These are phyloP conservation scores for Erythrophleum ivorense DNA, from an alignment of 331 rosid species.

Conservation along the genomic window DNA sequence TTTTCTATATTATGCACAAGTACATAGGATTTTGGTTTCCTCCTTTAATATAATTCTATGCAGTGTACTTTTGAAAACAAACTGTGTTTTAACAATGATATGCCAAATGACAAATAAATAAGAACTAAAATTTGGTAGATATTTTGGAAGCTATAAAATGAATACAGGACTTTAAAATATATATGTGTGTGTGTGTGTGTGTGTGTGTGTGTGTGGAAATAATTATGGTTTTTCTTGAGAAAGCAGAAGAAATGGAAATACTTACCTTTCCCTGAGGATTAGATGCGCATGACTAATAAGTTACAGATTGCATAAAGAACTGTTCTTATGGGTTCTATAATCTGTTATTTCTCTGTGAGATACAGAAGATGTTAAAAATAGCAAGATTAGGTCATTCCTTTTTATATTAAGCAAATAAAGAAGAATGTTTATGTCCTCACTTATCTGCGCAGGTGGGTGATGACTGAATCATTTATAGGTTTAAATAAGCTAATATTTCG, in stretches of 20 bases:
- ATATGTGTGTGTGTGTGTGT: too few relatives aligned
- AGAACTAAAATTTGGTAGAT: constrained; percentile 15
- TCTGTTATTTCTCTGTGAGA: background rate
- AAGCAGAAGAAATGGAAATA: too few relatives aligned
- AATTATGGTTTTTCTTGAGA: too few relatives aligned
- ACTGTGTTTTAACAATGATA: constrained; percentile 23
- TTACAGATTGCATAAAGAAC: background rate
- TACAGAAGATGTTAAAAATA: background rate
- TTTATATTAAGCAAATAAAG: background rate
- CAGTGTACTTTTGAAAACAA: constrained; percentile 4
- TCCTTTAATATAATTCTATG: constrained; percentile 12
- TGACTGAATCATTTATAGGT: background rate
- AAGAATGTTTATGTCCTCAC: background rate
- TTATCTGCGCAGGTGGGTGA: background rate
- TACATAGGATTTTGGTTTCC: constrained; percentile 33
- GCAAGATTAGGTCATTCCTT: constrained; percentile 12
- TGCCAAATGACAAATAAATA: background rate
- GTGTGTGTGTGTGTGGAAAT: too few relatives aligned
- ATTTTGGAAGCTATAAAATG: background rate
- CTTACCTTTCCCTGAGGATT: background rate
- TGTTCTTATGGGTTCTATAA: too few relatives aligned
- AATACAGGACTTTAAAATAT: background rate
- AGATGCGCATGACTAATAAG: background rate
- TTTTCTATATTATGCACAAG: constrained; percentile 30
- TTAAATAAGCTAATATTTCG: constrained; percentile 6